phyloP scores from a whole-genome alignment of 192 early-diverging fungal species.

The Rhizoclosmatium sp. region DNA sequence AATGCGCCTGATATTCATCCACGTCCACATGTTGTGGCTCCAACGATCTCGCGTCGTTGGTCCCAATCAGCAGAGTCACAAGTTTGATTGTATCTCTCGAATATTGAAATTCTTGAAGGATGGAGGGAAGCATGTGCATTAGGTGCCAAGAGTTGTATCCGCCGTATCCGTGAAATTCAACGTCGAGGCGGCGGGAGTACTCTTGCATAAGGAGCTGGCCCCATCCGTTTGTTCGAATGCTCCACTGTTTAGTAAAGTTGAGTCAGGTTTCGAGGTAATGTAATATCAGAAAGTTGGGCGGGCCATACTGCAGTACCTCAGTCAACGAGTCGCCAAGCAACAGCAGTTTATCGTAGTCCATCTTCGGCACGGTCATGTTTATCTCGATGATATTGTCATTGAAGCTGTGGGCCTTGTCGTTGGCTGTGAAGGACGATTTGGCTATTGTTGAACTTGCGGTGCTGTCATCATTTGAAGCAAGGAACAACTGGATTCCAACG shows the following conservation, averaged over 20 bases:
- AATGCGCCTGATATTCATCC: conserved; percentile 58
- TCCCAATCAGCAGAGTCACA: neutral
- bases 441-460: too few species aligned
- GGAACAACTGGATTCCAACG: too few species aligned
- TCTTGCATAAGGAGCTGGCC: neutral
- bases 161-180: neutral
- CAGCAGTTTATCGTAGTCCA: neutral
- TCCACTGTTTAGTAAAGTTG: neutral
- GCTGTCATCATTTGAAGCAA: too few species aligned
- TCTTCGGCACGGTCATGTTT: too few species aligned
- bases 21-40: conserved; percentile 58
- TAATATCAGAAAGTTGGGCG: too few species aligned
- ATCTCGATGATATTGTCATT: too few species aligned
- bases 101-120: neutral
- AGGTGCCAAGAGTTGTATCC: neutral
- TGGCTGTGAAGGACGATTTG: too few species aligned
- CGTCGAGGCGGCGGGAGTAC: neutral
- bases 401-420: too few species aligned
- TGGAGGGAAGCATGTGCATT: neutral
- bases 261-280: too few species aligned
- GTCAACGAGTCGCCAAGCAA: conserved; percentile 1
- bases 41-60: conserved; percentile 34
- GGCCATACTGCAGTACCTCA: neutral
- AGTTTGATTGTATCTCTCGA: neutral
- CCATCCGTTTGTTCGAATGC: neutral